Evolutionary conservation across 106 monocot genomes (phyloP).

Genomic region (Dendrobium chrysotoxum): DNA sequence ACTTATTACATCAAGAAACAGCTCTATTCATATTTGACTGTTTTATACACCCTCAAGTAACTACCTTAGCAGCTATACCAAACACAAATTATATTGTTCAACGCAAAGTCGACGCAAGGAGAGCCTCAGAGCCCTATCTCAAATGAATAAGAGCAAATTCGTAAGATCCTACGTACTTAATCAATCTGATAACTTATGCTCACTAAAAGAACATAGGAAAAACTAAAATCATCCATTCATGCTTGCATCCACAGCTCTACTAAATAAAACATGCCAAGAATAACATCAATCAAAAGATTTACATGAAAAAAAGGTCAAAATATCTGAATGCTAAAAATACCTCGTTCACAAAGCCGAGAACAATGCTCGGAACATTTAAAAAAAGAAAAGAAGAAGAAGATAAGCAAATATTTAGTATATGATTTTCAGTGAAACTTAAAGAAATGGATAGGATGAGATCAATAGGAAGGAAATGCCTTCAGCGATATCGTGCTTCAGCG

Average conservation of each 20-base stretch:
- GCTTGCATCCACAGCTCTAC: no score
- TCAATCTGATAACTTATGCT: background rate
- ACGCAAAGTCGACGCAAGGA: background rate
- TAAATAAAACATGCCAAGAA: background rate
- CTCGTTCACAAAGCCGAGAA: conserved; percentile 3
- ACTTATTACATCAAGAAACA: no score
- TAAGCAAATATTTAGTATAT: background rate
- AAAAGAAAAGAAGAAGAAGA: background rate
- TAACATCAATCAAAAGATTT: background rate
- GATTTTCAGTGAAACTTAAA: background rate
- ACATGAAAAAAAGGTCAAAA: background rate
- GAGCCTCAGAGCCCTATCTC: background rate
- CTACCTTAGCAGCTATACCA: no score
- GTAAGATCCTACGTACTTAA: background rate
- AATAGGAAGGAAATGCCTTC: background rate
- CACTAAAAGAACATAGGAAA: background rate
- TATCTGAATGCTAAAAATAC: background rate
- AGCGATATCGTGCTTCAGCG: background rate
- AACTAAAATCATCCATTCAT: background rate
- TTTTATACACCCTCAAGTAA: no score
- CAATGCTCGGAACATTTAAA: background rate
- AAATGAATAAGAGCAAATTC: background rate
- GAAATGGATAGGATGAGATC: background rate
- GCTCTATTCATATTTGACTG: no score
- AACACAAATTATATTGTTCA: no score